These are phyloP conservation scores for Curvularia lunata DNA, from an alignment of 2,329 filamentous ascomycete species.

Conservation along the genomic window DNA sequence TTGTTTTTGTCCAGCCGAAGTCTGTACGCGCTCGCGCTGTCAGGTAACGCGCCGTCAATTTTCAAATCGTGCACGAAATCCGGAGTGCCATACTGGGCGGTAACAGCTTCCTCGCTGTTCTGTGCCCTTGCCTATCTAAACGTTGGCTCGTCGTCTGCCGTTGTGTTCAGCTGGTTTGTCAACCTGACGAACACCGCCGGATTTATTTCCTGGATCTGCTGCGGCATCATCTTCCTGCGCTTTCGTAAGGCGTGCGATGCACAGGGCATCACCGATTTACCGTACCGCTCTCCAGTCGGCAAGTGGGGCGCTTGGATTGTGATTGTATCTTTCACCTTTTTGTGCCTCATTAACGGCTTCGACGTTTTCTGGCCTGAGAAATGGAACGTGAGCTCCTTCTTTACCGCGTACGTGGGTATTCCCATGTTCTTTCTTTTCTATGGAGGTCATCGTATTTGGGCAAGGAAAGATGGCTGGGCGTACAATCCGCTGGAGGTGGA, in stretches of 20 bases:
- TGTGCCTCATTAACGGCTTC: conserved; percentile 79
- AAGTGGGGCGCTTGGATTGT: conserved; percentile 70
- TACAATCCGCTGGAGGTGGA: conserved; percentile 59
- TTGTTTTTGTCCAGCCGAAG: conserved; percentile 60
- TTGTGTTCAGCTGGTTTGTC: conserved; percentile 71
- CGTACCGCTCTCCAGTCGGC: conserved; percentile 62
- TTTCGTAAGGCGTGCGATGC: conserved; percentile 65
- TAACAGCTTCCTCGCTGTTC: conserved; percentile 53
- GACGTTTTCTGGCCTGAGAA: conserved; percentile 71
- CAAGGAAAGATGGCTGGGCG: conserved; percentile 59
- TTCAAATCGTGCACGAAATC: conserved; percentile 66
- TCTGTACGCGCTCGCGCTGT: conserved; percentile 63
- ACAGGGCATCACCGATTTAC: conserved; percentile 60
- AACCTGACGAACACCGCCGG: conserved; percentile 68
- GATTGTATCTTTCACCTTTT: conserved; percentile 63
- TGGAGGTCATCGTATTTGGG: conserved; percentile 58
- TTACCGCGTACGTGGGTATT: conserved; percentile 70
- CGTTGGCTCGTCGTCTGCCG: conserved; percentile 49
- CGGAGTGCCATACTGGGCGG: conserved; percentile 62
- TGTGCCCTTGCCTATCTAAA: conserved; percentile 58
- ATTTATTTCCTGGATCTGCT: conserved; percentile 62
- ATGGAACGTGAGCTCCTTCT: conserved; percentile 69
- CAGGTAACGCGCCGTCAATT: conserved; percentile 68
- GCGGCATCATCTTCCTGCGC: conserved; percentile 64
- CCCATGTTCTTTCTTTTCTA: conserved; percentile 66